Conservation (phyloP, 1,284 basidiomycete genomes). For the Sanguinoderma infundibulare region DNA sequence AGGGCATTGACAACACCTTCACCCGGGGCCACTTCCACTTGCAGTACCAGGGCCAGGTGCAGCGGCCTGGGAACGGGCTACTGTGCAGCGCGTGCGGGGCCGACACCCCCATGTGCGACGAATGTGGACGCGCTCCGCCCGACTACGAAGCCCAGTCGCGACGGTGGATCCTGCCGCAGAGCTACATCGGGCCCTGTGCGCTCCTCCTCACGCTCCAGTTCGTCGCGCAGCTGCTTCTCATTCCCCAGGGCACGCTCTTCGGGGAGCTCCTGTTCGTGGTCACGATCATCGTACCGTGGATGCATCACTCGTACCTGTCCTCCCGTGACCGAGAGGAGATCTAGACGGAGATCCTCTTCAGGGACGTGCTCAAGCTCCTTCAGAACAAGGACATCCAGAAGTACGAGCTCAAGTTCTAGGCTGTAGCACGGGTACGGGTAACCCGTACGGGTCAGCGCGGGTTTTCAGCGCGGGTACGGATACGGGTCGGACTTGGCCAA, state of each 20-base stretch:
- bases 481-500: no score
- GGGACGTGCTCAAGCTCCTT: slow-evolving; percentile 5
- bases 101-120: no score
- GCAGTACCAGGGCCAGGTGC: neutral
- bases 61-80: no score
- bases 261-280: slow-evolving; percentile 24
- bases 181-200: slow-evolving; percentile 9
- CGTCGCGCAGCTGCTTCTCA: slow-evolving; percentile 22
- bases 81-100: no score
- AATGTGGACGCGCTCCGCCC: neutral
- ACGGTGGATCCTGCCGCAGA: no score
- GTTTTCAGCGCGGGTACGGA: no score
- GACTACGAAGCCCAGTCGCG: no score
- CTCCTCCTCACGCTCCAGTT: slow-evolving; percentile 22
- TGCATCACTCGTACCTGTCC: slow-evolving; percentile 22
- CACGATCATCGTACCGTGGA: slow-evolving; percentile 20
- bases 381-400: slow-evolving; percentile 10
- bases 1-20: slow-evolving; percentile 19
- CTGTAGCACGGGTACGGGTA: no score
- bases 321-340: slow-evolving; percentile 20
- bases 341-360: slow-evolving; percentile 20
- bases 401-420: no score
- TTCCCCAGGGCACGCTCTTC: slow-evolving; percentile 22
- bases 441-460: no score
- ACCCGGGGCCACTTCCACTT: slow-evolving; percentile 22